Conservation (phyloP, 2,329 filamentous ascomycete genomes). For the Clathrospora elynae region DNA sequence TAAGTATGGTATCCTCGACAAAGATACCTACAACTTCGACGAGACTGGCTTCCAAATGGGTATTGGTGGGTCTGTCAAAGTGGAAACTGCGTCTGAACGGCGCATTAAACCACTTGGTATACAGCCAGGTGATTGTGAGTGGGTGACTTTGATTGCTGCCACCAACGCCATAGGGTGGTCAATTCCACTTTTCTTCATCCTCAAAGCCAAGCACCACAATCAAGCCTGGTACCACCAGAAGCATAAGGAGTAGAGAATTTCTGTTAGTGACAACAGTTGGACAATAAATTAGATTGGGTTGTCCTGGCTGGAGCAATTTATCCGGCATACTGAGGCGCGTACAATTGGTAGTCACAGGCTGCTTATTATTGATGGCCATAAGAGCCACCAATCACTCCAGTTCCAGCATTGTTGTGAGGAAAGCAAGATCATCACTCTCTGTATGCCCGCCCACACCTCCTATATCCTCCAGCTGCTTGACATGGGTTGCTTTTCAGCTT, state of each 20-base stretch:
- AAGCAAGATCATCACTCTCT: slow-evolving; percentile 6
- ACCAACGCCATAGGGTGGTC: slow-evolving; percentile 14
- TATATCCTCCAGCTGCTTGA: slow-evolving; percentile 41
- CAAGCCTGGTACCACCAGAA: slow-evolving; percentile 9
- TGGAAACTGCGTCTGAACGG: slow-evolving; percentile 10
- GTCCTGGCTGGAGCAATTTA: not conserved
- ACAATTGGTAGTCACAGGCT: slow-evolving; percentile 9
- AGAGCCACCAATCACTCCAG: slow-evolving; percentile 11
- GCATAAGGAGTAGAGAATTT: slow-evolving; percentile 21
- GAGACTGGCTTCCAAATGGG: slow-evolving; percentile 21
- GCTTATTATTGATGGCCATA: slow-evolving; percentile 17
- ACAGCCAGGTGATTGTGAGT: slow-evolving; percentile 16
- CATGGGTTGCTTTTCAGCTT: slow-evolving; percentile 41
- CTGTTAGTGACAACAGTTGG: slow-evolving; percentile 40
- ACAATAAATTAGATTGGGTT: slow-evolving; percentile 10
- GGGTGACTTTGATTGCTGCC: slow-evolving; percentile 13
- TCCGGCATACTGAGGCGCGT: slow-evolving; percentile 1
- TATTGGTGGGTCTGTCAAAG: slow-evolving; percentile 4
- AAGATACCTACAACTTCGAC: slow-evolving; percentile 19
- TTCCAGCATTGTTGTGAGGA: slow-evolving; percentile 1
- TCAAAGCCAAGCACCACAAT: slow-evolving; percentile 13
- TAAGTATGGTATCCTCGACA: slow-evolving; percentile 16
- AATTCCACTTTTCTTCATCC: slow-evolving; percentile 17
- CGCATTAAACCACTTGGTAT: slow-evolving; percentile 2
- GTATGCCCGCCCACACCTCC: slow-evolving; percentile 3